These are phyloP conservation scores for Penicillium coprophilum DNA, from an alignment of 495 filamentous ascomycete species.

Conservation along the genomic window DNA sequence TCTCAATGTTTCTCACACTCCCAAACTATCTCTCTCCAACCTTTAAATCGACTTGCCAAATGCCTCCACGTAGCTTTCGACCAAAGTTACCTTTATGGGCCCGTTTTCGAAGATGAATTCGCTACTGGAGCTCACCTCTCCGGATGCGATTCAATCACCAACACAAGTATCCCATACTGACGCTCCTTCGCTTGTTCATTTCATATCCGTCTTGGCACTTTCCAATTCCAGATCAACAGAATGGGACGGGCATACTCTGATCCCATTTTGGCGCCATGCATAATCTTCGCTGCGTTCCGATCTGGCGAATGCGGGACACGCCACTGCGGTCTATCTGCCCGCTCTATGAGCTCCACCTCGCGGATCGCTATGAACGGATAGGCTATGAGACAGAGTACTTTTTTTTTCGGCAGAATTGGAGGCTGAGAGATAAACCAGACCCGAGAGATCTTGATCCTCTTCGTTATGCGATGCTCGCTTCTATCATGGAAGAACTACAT, in stretches of 20 bases:
- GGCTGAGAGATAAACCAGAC: slow-evolving; percentile 31
- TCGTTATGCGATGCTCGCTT: slow-evolving; percentile 42
- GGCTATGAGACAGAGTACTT: slow-evolving; percentile 42
- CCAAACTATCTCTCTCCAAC: too few species aligned
- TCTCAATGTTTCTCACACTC: too few species aligned
- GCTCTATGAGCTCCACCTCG: slow-evolving; percentile 35
- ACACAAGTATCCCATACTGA: slow-evolving; percentile 25
- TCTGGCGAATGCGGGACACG: slow-evolving; percentile 40
- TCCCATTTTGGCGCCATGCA: not conserved
- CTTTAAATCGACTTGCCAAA: not conserved
- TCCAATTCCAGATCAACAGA: slow-evolving; percentile 24
- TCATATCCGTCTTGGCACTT: slow-evolving; percentile 32
- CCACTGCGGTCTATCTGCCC: slow-evolving; percentile 41
- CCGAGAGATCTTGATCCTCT: slow-evolving; percentile 35
- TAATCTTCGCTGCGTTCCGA: slow-evolving; percentile 28
- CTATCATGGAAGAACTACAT: slow-evolving; percentile 35
- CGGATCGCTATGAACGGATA: slow-evolving; percentile 25
- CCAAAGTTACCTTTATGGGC: slow-evolving; percentile 24
- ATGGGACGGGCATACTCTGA: not conserved
- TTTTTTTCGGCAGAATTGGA: slow-evolving; percentile 33
- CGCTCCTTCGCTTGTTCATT: slow-evolving; percentile 26
- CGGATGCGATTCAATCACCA: slow-evolving; percentile 26
- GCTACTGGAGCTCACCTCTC: slow-evolving; percentile 26
- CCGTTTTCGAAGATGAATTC: slow-evolving; percentile 26
- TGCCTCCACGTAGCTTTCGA: slow-evolving; percentile 16